A percentile compares a stretch with the other conserved stretches of the same genome.
Conservation (phyloP, 768 basidiomycete genomes). For the Tephrocybe rancida region DNA sequence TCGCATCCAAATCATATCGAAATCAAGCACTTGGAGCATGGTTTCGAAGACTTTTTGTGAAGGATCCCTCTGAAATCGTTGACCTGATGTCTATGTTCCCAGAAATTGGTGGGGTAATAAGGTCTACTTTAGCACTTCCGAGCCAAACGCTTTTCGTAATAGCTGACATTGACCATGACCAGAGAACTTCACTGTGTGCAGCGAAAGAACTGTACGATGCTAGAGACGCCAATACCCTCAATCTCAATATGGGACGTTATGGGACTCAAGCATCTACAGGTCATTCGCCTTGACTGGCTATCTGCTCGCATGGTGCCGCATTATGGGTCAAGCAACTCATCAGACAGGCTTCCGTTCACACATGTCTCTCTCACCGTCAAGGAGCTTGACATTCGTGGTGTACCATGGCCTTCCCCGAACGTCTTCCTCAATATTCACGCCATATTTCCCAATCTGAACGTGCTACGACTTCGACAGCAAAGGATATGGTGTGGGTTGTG, state of each 20-base stretch:
- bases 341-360: constrained; percentile 23
- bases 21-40: constrained; percentile 29
- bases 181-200: constrained; percentile 36
- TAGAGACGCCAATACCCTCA: constrained; percentile 9
- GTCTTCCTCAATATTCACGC: constrained; percentile 22
- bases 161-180: neutral
- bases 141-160: neutral
- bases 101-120: constrained; percentile 18
- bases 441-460: constrained; percentile 24
- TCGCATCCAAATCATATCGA: constrained; percentile 32
- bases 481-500: constrained; percentile 39
- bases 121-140: constrained; percentile 13
- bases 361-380: constrained; percentile 25
- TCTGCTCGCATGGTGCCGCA: constrained; percentile 13
- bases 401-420: constrained; percentile 33
- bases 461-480: constrained; percentile 26
- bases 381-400: constrained; percentile 31
- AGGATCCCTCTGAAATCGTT: constrained; percentile 22
- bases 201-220: too few species aligned
- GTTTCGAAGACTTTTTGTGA: constrained; percentile 33
- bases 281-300: constrained; percentile 33
- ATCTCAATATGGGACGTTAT: constrained; percentile 26
- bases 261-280: constrained; percentile 20
- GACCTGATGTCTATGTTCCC: constrained; percentile 26
- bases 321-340: constrained; percentile 16